phyloP scores from a whole-genome alignment of 345 rosid genomes.

The Dipteronia sinensis region DNA sequence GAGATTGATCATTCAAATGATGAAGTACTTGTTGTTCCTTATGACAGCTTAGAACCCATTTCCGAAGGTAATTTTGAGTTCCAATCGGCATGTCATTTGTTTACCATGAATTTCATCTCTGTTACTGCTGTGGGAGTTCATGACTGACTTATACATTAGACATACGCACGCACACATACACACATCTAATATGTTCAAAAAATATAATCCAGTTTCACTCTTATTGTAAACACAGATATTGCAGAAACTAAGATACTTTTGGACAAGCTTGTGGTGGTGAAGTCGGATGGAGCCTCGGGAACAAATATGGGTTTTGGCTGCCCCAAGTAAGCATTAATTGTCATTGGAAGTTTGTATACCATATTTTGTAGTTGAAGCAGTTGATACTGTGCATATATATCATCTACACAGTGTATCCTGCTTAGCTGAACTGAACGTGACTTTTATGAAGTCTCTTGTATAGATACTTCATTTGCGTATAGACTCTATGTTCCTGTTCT shows the following conservation, averaged over 20 bases:
- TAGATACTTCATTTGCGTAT: neutral
- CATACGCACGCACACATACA: neutral
- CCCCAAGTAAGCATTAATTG: conserved; percentile 43
- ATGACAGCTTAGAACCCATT: conserved; percentile 35
- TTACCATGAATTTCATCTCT: conserved; percentile 1
- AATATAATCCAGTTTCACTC: neutral
- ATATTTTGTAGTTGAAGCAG: conserved; percentile 7
- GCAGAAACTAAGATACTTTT: conserved; percentile 42
- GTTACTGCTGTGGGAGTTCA: neutral
- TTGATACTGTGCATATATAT: neutral
- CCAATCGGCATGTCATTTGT: neutral
- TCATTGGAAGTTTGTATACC: conserved; percentile 6
- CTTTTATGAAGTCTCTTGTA: neutral
- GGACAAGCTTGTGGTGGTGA: conserved; percentile 62
- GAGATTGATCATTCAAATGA: conserved; percentile 25
- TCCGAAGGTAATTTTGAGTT: conserved; percentile 37
- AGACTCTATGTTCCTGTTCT: neutral
- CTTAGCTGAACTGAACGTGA: neutral
- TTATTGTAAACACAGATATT: conserved; percentile 32
- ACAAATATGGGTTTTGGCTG: conserved; percentile 46
- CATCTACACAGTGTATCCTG: neutral
- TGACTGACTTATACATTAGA: neutral
- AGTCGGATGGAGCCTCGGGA: conserved; percentile 42
- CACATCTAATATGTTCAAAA: neutral
- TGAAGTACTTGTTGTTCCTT: conserved; percentile 49